Conservation (phyloP, 2,329 filamentous ascomycete species). For the Macrophomina tecta region DNA sequence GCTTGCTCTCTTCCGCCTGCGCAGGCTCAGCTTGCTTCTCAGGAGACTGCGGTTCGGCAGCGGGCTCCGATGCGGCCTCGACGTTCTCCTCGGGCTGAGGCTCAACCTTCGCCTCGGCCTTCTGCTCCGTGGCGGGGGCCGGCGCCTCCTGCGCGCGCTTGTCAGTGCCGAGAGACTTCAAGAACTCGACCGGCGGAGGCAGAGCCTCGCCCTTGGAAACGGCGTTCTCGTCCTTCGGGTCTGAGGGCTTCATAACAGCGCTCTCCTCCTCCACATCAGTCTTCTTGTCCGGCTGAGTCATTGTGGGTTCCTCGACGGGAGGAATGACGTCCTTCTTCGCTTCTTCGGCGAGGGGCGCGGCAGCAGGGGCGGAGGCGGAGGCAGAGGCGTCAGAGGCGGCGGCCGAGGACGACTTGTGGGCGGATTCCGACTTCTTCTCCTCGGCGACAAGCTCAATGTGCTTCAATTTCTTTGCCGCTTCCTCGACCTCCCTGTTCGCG, state of each 20-base stretch:
- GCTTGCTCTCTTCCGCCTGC: constrained; percentile 5
- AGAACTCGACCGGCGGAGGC: constrained; percentile 39
- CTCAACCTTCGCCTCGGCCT: constrained; percentile 10
- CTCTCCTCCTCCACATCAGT: constrained; percentile 50
- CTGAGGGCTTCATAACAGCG: constrained; percentile 47
- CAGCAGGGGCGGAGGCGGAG: not conserved
- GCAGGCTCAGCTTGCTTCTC: constrained; percentile 31
- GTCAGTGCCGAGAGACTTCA: constrained; percentile 23
- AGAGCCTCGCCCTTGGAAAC: constrained; percentile 48
- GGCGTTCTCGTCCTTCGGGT: constrained; percentile 44
- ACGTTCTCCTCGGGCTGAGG: constrained; percentile 37
- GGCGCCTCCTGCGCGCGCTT: constrained; percentile 12
- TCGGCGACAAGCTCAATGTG: constrained; percentile 24
- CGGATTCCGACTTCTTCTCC: constrained; percentile 11
- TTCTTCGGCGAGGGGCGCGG: constrained; percentile 10
- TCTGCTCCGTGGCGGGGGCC: constrained; percentile 1
- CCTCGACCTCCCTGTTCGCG: constrained; percentile 25
- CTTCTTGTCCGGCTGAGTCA: constrained; percentile 53
- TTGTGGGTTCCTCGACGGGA: constrained; percentile 34
- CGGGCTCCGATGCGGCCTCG: constrained; percentile 39
- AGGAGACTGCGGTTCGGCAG: constrained; percentile 35
- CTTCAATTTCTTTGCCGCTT: constrained; percentile 17
- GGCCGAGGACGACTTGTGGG: not conserved
- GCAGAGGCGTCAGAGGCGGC: not conserved
- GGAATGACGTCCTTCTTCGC: constrained; percentile 27